phyloP scores from a whole-genome alignment of 1,284 basidiomycete genomes.

The Xerocomus amazonicus region DNA sequence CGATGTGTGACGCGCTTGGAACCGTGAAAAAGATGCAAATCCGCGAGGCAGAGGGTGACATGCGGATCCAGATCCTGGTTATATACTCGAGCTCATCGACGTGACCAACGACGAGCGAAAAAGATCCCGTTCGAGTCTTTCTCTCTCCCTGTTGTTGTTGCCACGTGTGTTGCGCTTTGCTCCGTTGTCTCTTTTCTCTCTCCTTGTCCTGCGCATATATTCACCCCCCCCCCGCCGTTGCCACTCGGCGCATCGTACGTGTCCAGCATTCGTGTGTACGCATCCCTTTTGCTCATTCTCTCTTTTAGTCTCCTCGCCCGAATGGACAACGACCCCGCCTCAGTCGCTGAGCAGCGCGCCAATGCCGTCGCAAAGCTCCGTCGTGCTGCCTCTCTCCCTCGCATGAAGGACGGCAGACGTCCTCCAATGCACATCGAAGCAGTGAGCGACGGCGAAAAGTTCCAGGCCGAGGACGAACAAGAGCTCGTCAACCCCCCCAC shows the following conservation, averaged over 20 bases:
- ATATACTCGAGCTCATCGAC: conserved; percentile 16
- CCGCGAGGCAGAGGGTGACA: conserved; percentile 26
- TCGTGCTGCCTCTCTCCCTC: conserved; percentile 82
- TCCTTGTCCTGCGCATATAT: conserved; percentile 11
- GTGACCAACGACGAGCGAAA: conserved; percentile 2
- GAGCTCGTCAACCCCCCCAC: neutral
- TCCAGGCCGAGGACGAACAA: conserved; percentile 37
- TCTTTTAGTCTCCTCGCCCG: too few relatives aligned
- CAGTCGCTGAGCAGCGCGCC: conserved; percentile 69
- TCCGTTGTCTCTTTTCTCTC: neutral
- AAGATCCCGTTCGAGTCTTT: too few relatives aligned
- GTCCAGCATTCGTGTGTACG: too few relatives aligned
- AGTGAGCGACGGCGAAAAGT: conserved; percentile 71
- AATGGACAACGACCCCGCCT: conserved; percentile 44
- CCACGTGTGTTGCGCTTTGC: neutral
- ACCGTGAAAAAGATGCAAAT: conserved; percentile 13
- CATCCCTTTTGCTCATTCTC: too few relatives aligned
- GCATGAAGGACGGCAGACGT: conserved; percentile 82
- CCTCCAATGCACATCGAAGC: conserved; percentile 79
- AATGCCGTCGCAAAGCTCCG: conserved; percentile 86
- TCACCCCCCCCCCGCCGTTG: conserved; percentile 7
- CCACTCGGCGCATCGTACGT: conserved; percentile 10
- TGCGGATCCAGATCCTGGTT: conserved; percentile 2
- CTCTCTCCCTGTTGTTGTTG: too few relatives aligned
- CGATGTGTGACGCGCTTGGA: conserved; percentile 15